Evolutionary conservation across 371 early-diverging fungal species (phyloP).

Genomic region (Rhizomucor miehei): DNA sequence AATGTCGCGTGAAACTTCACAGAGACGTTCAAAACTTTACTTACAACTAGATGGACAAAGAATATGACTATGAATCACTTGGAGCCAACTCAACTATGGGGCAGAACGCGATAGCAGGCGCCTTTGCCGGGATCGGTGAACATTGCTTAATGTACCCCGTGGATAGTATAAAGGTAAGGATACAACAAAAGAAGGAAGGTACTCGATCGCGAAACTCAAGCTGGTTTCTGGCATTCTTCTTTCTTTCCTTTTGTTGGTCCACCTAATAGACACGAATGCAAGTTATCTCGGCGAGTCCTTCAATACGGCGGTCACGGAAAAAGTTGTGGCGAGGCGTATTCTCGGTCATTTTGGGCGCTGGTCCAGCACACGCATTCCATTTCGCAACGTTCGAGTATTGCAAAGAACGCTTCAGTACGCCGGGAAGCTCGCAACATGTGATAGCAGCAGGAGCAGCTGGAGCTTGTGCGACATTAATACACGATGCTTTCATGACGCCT

Average conservation of each 20-base stretch:
- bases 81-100: constrained; percentile 74
- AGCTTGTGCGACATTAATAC: constrained; percentile 83
- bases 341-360: constrained; percentile 90
- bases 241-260: not conserved
- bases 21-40: too few species aligned
- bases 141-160: constrained; percentile 95
- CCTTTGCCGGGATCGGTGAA: constrained; percentile 95
- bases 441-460: constrained; percentile 79
- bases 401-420: constrained; percentile 65
- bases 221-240: too few species aligned
- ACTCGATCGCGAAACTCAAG: too few species aligned
- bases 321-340: constrained; percentile 90
- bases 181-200: constrained; percentile 5
- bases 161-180: constrained; percentile 86
- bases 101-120: constrained; percentile 89
- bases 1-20: too few species aligned
- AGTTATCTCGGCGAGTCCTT: constrained; percentile 20
- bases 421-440: constrained; percentile 52
- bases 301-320: constrained; percentile 9
- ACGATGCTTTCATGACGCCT: constrained; percentile 92
- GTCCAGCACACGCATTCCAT: constrained; percentile 95
- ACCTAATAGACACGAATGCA: constrained; percentile 42
- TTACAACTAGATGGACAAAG: constrained; percentile 20
- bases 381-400: constrained; percentile 92
- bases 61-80: constrained; percentile 87